Evolutionary conservation across 2,329 filamentous ascomycete genomes (phyloP).

Genomic region (Penicillium sp.): DNA sequence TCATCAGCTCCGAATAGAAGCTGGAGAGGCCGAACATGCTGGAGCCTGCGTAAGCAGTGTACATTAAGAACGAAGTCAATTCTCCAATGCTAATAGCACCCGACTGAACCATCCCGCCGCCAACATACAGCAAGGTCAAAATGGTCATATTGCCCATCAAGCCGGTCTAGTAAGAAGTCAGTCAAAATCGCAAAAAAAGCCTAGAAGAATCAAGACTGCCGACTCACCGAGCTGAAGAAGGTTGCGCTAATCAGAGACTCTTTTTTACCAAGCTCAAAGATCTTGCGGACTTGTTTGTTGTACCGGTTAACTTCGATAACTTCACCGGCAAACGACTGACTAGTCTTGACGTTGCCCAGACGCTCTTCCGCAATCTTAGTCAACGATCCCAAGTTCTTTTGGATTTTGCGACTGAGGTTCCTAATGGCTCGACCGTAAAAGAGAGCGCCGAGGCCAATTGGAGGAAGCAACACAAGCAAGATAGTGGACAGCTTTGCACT

Average conservation of each 20-base stretch:
- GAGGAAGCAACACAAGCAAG: slow-evolving; percentile 82
- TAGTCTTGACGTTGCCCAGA: slow-evolving; percentile 94
- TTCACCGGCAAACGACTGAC: slow-evolving; percentile 93
- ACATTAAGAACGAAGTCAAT: slow-evolving; percentile 96
- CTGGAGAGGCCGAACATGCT: slow-evolving; percentile 91
- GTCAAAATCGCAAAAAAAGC: slow-evolving; percentile 8
- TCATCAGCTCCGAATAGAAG: slow-evolving; percentile 99
- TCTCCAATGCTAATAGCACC: slow-evolving; percentile 89
- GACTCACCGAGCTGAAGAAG: slow-evolving; percentile 69
- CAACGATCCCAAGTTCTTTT: slow-evolving; percentile 86
- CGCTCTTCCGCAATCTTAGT: slow-evolving; percentile 98
- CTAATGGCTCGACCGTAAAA: slow-evolving; percentile 88
- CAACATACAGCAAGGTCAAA: slow-evolving; percentile 82
- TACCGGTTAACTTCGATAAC: slow-evolving; percentile 87
- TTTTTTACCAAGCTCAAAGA: slow-evolving; percentile 81
- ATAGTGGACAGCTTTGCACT: slow-evolving; percentile 87
- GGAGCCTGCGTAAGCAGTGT: slow-evolving; percentile 81
- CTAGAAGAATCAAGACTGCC: neutral
- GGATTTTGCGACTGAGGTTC: slow-evolving; percentile 86
- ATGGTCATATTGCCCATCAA: slow-evolving; percentile 97
- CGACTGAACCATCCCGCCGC: slow-evolving; percentile 82
- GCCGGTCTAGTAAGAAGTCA: slow-evolving; percentile 62
- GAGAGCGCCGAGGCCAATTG: slow-evolving; percentile 85
- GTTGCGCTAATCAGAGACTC: slow-evolving; percentile 87
- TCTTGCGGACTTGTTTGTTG: slow-evolving; percentile 86